Percentiles rank a stretch among this genome's conserved stretches.
phyloP scores from a whole-genome alignment of 352 stramenopile species.

The Phytophthora lateralis region DNA sequence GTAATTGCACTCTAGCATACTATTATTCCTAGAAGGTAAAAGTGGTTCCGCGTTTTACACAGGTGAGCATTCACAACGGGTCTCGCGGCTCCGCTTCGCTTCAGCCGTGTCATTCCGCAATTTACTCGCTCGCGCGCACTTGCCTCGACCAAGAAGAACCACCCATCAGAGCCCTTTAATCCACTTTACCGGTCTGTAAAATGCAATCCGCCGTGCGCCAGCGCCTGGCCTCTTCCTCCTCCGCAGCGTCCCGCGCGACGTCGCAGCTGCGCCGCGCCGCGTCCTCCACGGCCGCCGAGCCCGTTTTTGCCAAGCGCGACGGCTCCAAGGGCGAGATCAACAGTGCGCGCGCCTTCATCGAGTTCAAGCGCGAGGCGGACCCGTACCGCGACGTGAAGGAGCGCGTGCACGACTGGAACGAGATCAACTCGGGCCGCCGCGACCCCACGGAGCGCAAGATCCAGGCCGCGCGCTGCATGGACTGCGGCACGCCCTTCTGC shows the following conservation, averaged over 20 bases:
- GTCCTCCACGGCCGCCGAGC: constrained; percentile 29
- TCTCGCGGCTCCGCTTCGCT: constrained; percentile 22
- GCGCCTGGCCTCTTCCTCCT: constrained; percentile 18
- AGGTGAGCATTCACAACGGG: constrained; percentile 31
- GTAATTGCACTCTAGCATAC: neutral
- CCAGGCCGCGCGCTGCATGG: constrained; percentile 98
- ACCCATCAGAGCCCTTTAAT: neutral
- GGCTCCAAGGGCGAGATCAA: constrained; percentile 71
- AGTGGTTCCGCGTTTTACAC: constrained; percentile 26
- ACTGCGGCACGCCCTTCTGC: constrained; percentile 98
- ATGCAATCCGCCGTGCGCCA: constrained; percentile 41
- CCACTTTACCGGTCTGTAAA: neutral
- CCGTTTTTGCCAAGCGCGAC: constrained; percentile 63
- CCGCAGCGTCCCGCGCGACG: constrained; percentile 4
- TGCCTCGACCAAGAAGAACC: constrained; percentile 12
- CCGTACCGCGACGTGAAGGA: constrained; percentile 94
- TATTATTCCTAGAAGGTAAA: neutral
- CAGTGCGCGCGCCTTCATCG: constrained; percentile 81
- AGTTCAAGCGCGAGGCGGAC: constrained; percentile 86
- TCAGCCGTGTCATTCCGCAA: constrained; percentile 37
- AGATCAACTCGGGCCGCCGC: constrained; percentile 95
- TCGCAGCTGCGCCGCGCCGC: constrained; percentile 25
- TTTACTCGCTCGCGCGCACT: constrained; percentile 32
- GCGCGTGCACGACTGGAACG: constrained; percentile 96
- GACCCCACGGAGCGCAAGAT: constrained; percentile 91